Evolutionary conservation across 345 rosid genomes (phyloP), one percentile per base, ranked within the genome.

Genomic region (Camelina hispida): DNA sequence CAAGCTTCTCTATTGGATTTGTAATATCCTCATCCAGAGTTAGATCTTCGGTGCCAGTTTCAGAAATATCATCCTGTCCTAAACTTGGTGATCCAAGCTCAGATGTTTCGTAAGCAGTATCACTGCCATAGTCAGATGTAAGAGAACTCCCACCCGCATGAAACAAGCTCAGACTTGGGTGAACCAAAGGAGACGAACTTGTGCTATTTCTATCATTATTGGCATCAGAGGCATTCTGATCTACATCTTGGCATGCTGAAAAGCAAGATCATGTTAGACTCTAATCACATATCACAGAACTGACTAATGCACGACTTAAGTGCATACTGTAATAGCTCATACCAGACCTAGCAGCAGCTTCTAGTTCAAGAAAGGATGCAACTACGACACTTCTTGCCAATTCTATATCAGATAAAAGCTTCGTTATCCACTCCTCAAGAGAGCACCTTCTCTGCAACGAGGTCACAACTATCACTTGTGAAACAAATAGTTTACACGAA

Each of bases 281-380:
- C 56, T 34, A 16, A 58, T 13, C 56, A 71, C 52, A 57, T 23
- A 28, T 37, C 37, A 77, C 61, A 48, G 56, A 35, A 65, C 28
- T 71, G 11, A 47, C 47, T 30, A 64, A 71, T 35, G 61, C 67
- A 70, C 20, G 18, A 54, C 20, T 66, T 37, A 65, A 53, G 28
- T 32, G 58, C 32, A 28, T 12, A 66, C 48, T 51, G 76, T 42
- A 73, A 79, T 48, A 68, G 75, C 74, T 86, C 97, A 78, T 96
- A 96, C 99, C 86, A 78, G 97, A 83, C 85, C 98, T 91, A 53
- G 90, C 98, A 72, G 98, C 91, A 81, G 94, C 99, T 86, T 96
- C 99, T 34, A 96, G 85, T 82, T 96, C 99, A 79, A 93, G 97
- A 89, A 93, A 93, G 78, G 97, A 85, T 58, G 97, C 99, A 75